A percentile compares a stretch with the other conserved stretches of the same genome.
These are phyloP conservation scores for Colletotrichum sp. DNA, from an alignment of 2,329 filamentous ascomycete species.

Conservation along the genomic window DNA sequence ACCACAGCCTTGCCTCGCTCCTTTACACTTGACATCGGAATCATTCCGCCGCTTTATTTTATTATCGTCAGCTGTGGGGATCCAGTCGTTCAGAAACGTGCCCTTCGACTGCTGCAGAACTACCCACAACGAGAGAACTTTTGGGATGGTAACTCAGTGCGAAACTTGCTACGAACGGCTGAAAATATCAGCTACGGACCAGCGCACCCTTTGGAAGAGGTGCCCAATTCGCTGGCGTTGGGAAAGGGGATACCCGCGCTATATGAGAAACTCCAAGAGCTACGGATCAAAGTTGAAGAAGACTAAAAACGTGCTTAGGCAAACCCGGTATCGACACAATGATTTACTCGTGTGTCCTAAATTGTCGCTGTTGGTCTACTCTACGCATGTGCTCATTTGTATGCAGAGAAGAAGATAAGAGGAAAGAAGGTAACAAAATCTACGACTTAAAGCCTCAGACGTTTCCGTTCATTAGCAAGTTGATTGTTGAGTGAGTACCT, in stretches of 20 bases:
- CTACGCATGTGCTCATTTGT: background rate
- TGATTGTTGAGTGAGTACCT: background rate
- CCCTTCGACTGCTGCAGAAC: background rate
- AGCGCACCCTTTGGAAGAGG: background rate
- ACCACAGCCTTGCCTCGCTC: background rate
- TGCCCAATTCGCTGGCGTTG: background rate
- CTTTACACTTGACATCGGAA: conserved; percentile 12
- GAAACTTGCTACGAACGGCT: conserved; percentile 1
- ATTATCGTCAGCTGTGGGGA: background rate
- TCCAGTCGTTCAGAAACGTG: background rate
- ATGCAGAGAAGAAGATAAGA: background rate
- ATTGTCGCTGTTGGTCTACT: background rate
- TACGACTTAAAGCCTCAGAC: too few relatives aligned
- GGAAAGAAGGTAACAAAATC: background rate
- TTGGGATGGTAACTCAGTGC: conserved; percentile 1
- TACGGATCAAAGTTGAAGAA: background rate
- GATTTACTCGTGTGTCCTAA: background rate
- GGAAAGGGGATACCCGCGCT: conserved; percentile 5
- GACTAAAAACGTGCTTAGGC: background rate
- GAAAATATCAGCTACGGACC: background rate
- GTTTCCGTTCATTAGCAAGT: background rate
- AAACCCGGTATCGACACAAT: background rate
- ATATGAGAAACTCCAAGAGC: conserved; percentile 1
- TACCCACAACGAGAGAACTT: conserved; percentile 2
- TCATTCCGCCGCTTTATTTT: conserved; percentile 7